phyloP scores from a whole-genome alignment of 2,329 filamentous ascomycete species.

The Raffaelea ambrosiae region DNA sequence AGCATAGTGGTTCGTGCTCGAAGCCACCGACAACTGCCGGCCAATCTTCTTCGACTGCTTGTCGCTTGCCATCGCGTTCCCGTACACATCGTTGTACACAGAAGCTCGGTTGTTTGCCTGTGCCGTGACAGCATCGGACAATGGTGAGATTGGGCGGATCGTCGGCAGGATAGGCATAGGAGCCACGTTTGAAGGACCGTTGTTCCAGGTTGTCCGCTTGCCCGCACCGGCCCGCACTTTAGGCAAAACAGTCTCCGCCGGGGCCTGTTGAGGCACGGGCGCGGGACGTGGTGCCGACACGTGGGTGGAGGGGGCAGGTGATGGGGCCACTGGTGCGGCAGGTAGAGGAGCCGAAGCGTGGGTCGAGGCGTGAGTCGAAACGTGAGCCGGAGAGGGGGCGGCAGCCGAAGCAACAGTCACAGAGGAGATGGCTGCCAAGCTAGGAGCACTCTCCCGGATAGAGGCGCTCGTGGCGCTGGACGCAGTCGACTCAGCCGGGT shows the following conservation, averaged over 20 bases:
- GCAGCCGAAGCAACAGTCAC: not conserved
- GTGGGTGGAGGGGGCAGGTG: not conserved
- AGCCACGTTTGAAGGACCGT: slow-evolving; percentile 68
- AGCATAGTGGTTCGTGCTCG: slow-evolving; percentile 85
- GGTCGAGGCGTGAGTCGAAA: no score
- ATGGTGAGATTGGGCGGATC: slow-evolving; percentile 87
- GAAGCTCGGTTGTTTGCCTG: slow-evolving; percentile 65
- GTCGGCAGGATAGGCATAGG: slow-evolving; percentile 96
- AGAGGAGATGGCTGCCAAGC: not conserved
- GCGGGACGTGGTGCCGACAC: slow-evolving; percentile 30
- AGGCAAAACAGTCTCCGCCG: slow-evolving; percentile 30
- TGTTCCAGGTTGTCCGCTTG: slow-evolving; percentile 92
- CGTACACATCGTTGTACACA: slow-evolving; percentile 42
- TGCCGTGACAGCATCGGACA: slow-evolving; percentile 88
- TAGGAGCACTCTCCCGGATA: slow-evolving; percentile 4
- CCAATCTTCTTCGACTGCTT: slow-evolving; percentile 85
- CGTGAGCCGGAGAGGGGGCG: not conserved
- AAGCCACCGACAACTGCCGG: slow-evolving; percentile 84
- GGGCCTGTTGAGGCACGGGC: slow-evolving; percentile 27
- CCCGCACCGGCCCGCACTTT: slow-evolving; percentile 46
- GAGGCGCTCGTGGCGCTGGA: not conserved
- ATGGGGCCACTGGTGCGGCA: not conserved
- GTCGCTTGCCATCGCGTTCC: no score
- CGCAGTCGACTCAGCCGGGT: slow-evolving; percentile 53
- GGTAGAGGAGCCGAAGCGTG: not conserved